Base-by-base conservation (phyloP, 2,329 filamentous ascomycete genomes). In the Beauveria sp. region DNA sequence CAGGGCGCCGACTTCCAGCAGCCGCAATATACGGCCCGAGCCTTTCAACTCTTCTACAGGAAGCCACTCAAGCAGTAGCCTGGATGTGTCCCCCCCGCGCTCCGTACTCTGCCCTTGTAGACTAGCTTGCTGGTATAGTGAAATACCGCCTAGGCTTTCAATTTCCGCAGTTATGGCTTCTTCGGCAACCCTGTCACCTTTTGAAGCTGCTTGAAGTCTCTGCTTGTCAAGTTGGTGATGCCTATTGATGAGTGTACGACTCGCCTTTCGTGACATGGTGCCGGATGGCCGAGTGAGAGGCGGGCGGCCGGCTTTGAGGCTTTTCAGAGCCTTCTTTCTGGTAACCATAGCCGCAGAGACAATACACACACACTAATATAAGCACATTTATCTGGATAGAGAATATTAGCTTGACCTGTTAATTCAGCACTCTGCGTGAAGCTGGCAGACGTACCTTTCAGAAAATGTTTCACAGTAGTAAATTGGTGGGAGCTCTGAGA, bases 1-100 rank as follows among this genome's bases (percentile, higher is more conserved):
- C 58, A 99, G 77, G 1, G 93, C 89, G 8, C 95, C 95, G 55
- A 99, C 86, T 74, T 99, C 95, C 7, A 99, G 85, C 77, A 98
- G 85, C 22, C 80, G 83, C 45, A 91, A 73, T 5, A 69, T 68
- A 8, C 62, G 62, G 14, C 60, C 26, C 4, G 64, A 60, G 28
- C 64, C 63, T 58, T 66, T 72, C 49, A 75, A 66, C 4, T 70
- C 67, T 12, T 63, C 42, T 20, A 69, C 59, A 1, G 73, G 71
- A 7, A 89, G 75, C 86, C 86, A 89, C 63, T 86, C 79, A 69
- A 89, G 80, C 40, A 89, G 75, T 12, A 88, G 73, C 63, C 76
- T 81, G 16, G 86, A 88, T 58, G 84, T 88, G 71, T 89, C 86
- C 18, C 86, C 86, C 26, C 86, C 86, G 57, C 86, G 80, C 66